Evolutionary conservation across 2,329 filamentous ascomycete species (phyloP).

Genomic region (Paecilomyces sp.): DNA sequence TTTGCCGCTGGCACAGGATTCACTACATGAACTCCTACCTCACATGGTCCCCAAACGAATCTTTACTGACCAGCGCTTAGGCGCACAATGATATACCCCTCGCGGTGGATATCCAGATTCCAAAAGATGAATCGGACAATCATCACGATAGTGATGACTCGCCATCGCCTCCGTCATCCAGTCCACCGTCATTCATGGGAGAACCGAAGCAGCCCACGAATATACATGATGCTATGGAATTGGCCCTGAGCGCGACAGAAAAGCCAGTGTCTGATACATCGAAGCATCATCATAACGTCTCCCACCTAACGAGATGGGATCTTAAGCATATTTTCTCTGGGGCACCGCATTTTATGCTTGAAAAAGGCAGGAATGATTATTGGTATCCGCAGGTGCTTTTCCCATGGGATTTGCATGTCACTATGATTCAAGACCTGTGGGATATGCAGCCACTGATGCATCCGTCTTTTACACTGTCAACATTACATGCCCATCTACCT

Average conservation of each 20-base stretch:
- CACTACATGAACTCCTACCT: background rate
- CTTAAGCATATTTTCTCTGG: slow-evolving; percentile 35
- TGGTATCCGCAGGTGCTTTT: slow-evolving; percentile 39
- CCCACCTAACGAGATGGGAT: slow-evolving; percentile 26
- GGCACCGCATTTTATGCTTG: slow-evolving; percentile 38
- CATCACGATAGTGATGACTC: background rate
- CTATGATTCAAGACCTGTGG: slow-evolving; percentile 31
- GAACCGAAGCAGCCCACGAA: slow-evolving; percentile 22
- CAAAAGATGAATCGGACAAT: background rate
- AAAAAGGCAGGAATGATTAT: slow-evolving; percentile 30
- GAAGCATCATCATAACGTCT: background rate
- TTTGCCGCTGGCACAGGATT: background rate
- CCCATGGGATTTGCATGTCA: slow-evolving; percentile 35
- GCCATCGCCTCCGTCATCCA: background rate
- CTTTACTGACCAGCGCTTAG: background rate
- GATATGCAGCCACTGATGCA: slow-evolving; percentile 34
- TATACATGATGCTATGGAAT: slow-evolving; percentile 18
- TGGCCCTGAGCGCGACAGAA: slow-evolving; percentile 8
- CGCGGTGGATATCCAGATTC: background rate
- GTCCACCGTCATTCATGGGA: slow-evolving; percentile 2
- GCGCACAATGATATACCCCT: background rate
- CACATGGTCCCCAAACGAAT: background rate
- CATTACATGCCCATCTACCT: slow-evolving; percentile 38
- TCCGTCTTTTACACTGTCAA: slow-evolving; percentile 34
- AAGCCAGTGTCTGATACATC: background rate